Conservation (phyloP, 2,329 filamentous ascomycete genomes). For the Paecilomyces variotii region DNA sequence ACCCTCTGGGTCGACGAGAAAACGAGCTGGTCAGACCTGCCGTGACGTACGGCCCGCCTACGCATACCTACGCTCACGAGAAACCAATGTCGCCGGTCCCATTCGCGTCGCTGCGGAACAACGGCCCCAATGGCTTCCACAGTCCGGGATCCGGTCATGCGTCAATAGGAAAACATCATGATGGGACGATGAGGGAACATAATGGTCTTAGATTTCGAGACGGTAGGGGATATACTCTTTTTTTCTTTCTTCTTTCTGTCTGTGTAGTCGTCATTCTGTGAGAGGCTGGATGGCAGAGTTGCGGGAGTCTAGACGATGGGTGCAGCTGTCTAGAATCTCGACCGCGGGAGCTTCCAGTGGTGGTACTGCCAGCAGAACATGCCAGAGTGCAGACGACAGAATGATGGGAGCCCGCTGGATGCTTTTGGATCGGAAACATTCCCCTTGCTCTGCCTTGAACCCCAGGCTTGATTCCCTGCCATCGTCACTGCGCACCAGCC, state of each 20-base stretch:
- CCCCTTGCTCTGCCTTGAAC: background rate
- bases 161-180: slow-evolving; percentile 13
- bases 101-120: slow-evolving; percentile 15
- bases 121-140: slow-evolving; percentile 13
- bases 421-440: background rate
- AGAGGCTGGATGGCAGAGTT: background rate
- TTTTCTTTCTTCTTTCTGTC: slow-evolving; percentile 6
- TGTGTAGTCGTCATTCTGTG: background rate
- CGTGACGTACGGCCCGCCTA: slow-evolving; percentile 4
- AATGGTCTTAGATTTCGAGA: slow-evolving; percentile 15
- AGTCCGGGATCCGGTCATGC: slow-evolving; percentile 14
- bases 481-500: slow-evolving; percentile 3
- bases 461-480: background rate
- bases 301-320: background rate
- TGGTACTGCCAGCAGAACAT: too few relatives aligned
- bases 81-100: slow-evolving; percentile 9
- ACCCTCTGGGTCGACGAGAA: slow-evolving; percentile 13
- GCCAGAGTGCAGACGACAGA: too few relatives aligned
- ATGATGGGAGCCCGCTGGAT: background rate
- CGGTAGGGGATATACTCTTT: slow-evolving; percentile 15
- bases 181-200: slow-evolving; percentile 10
- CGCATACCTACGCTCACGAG: slow-evolving; percentile 6
- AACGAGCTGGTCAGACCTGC: slow-evolving; percentile 2
- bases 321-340: background rate
- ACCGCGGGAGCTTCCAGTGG: background rate